These are phyloP conservation scores for Pelargonium fulgidum DNA, from an alignment of 441 rosid species.

Conservation along the genomic window DNA sequence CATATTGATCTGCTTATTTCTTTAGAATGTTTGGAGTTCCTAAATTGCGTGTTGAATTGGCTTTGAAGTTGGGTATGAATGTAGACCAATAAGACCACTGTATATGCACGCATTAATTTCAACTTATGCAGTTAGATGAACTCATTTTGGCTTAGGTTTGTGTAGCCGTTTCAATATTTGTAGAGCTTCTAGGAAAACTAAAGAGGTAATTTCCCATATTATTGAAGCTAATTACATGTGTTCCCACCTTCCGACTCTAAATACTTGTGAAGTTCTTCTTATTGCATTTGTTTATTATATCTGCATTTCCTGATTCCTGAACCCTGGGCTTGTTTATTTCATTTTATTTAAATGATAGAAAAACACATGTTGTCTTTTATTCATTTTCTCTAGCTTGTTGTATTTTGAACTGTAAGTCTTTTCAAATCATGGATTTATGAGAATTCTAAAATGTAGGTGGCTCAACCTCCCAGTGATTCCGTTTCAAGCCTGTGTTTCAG, in stretches of 20 bases:
- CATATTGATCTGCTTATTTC: neutral
- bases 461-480: slow-evolving; percentile 77
- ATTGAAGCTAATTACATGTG: neutral
- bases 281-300: neutral
- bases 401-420: neutral
- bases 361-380: neutral
- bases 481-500: slow-evolving; percentile 86
- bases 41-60: neutral
- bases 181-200: neutral
- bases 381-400: neutral
- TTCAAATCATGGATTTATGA: slow-evolving; percentile 1
- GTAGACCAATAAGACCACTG: too few species aligned
- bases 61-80: neutral
- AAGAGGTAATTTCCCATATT: neutral
- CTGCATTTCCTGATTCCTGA: neutral
- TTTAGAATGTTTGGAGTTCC: neutral
- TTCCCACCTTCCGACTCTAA: neutral
- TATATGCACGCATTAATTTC: neutral
- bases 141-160: neutral
- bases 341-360: too few species aligned
- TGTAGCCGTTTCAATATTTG: neutral
- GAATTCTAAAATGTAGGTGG: slow-evolving; percentile 41
- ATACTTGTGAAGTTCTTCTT: neutral
- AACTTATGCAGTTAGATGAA: neutral
- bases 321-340: neutral